Evolutionary conservation across 345 rosid species (phyloP).

Genomic region (Orychophragmus violaceus): DNA sequence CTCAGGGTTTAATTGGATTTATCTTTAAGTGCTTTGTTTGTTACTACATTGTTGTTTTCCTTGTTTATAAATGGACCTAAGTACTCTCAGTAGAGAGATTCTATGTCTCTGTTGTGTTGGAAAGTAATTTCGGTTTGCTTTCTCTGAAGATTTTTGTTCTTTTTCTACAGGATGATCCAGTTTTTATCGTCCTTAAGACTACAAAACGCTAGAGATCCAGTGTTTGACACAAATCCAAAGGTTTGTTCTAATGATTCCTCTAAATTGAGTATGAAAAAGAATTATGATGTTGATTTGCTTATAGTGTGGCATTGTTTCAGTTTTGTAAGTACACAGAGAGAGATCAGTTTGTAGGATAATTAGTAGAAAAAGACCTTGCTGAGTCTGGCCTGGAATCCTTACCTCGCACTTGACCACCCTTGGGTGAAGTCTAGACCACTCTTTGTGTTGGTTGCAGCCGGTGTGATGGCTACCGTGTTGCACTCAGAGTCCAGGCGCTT

Average conservation of each 20-base stretch:
- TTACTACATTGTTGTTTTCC: not conserved
- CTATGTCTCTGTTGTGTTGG: not conserved
- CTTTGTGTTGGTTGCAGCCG: slow-evolving; percentile 40
- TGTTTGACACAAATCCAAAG: not conserved
- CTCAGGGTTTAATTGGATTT: not conserved
- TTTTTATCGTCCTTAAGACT: not conserved
- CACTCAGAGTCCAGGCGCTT: slow-evolving; percentile 57
- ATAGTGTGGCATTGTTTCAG: slow-evolving; percentile 7
- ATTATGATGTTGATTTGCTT: no score
- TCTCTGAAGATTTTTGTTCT: slow-evolving; percentile 1
- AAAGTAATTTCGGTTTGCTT: not conserved
- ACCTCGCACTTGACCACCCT: slow-evolving; percentile 40
- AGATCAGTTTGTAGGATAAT: not conserved
- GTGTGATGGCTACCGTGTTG: slow-evolving; percentile 58
- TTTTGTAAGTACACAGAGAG: slow-evolving; percentile 15
- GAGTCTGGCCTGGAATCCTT: slow-evolving; percentile 71
- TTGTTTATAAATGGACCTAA: not conserved
- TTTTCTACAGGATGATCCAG: not conserved
- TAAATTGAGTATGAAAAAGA: slow-evolving; percentile 1
- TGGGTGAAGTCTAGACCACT: slow-evolving; percentile 59
- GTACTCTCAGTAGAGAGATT: not conserved
- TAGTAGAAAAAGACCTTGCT: slow-evolving; percentile 15
- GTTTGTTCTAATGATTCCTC: slow-evolving; percentile 1
- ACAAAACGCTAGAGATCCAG: not conserved
- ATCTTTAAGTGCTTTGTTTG: not conserved